Evolutionary conservation across 768 basidiomycete genomes (phyloP).

Genomic region (Lactarius psammicola): DNA sequence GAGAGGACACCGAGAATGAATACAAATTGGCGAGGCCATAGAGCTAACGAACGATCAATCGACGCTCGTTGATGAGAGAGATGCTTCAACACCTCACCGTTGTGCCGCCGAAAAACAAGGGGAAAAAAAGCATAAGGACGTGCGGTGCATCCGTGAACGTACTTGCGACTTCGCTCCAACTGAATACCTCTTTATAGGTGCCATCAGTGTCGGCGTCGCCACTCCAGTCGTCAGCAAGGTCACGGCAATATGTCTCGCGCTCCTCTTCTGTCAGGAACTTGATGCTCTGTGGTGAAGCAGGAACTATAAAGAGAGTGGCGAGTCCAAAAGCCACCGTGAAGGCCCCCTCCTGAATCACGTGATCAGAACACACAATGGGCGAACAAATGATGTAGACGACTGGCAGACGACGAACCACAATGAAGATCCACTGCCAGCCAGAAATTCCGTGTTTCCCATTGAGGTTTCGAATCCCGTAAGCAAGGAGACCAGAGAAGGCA

Average conservation of each 20-base stretch:
- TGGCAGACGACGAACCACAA: constrained; percentile 39
- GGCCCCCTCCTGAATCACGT: constrained; percentile 47
- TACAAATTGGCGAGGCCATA: constrained; percentile 32
- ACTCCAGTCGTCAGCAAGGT: constrained; percentile 35
- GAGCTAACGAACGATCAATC: constrained; percentile 2
- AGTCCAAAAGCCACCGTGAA: constrained; percentile 61
- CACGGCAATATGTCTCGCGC: constrained; percentile 39
- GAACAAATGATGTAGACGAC: background rate
- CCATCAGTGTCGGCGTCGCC: constrained; percentile 41
- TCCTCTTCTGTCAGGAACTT: constrained; percentile 52
- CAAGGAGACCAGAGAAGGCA: constrained; percentile 62
- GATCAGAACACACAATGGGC: background rate
- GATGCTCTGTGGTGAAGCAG: constrained; percentile 41
- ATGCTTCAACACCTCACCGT: constrained; percentile 22
- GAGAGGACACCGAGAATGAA: constrained; percentile 2
- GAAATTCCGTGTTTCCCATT: constrained; percentile 49
- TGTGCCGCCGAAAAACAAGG: constrained; percentile 53
- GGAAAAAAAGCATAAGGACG: constrained; percentile 49
- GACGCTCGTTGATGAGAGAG: background rate
- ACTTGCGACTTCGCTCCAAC: constrained; percentile 54
- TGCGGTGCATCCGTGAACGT: constrained; percentile 50
- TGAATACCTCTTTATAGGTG: constrained; percentile 46
- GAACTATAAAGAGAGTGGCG: constrained; percentile 51
- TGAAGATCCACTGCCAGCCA: constrained; percentile 69
- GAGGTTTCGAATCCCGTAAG: constrained; percentile 56